Percentiles rank a stretch among this genome's conserved stretches.
Conservation (phyloP, 768 basidiomycete genomes). For the Hemileccinum impolitum region DNA sequence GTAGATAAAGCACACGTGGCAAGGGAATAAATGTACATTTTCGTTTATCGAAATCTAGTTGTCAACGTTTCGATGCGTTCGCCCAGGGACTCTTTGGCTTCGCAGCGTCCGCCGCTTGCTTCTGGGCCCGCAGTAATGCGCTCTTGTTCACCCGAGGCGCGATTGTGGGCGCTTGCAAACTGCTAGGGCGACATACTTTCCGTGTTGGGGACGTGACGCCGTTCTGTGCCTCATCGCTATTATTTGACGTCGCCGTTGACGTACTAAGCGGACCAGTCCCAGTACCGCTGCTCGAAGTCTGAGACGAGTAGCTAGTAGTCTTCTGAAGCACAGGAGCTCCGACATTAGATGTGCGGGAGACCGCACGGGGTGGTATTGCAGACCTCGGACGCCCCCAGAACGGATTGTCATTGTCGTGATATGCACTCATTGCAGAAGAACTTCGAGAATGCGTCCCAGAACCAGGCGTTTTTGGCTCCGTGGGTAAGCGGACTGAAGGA, state of each 20-base stretch:
- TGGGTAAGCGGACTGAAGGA: slow-evolving; percentile 44
- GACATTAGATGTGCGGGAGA: slow-evolving; percentile 38
- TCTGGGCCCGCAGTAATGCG: slow-evolving; percentile 66
- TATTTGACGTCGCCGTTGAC: slow-evolving; percentile 23
- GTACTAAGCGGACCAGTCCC: slow-evolving; percentile 28
- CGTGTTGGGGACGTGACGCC: slow-evolving; percentile 27
- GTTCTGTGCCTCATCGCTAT: slow-evolving; percentile 20
- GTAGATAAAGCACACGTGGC: slow-evolving; percentile 20
- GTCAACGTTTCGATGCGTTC: slow-evolving; percentile 28
- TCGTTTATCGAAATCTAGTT: not conserved
- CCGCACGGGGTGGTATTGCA: slow-evolving; percentile 35
- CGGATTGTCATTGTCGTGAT: slow-evolving; percentile 16
- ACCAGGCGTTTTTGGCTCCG: slow-evolving; percentile 40
- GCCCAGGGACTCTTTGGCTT: slow-evolving; percentile 34
- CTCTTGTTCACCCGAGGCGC: slow-evolving; percentile 71
- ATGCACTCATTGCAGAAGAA: slow-evolving; percentile 37
- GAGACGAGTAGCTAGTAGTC: slow-evolving; percentile 21
- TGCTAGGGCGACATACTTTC: slow-evolving; percentile 49
- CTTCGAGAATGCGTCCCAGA: slow-evolving; percentile 37
- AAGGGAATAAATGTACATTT: not conserved
- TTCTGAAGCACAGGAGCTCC: slow-evolving; percentile 15
- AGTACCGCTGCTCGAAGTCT: slow-evolving; percentile 24
- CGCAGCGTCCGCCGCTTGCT: slow-evolving; percentile 43
- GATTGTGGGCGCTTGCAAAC: slow-evolving; percentile 57
- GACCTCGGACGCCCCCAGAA: slow-evolving; percentile 18